A percentile compares a stretch with the other conserved stretches of the same genome.
Evolutionary conservation across 1,284 basidiomycete genomes (phyloP).

Genomic region (Ceratobasidium sp.): DNA sequence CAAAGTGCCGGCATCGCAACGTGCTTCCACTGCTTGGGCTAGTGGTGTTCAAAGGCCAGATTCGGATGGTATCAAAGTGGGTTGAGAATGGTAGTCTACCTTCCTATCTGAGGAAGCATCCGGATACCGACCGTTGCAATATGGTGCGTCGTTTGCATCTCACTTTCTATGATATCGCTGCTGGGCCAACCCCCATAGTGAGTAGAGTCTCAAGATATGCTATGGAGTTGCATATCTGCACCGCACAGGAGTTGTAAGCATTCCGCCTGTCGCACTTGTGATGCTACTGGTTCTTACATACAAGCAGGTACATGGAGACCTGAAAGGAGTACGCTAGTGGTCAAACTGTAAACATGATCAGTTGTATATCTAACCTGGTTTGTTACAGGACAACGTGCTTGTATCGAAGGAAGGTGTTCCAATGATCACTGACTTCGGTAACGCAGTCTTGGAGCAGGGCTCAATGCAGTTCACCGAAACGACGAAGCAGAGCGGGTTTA

Average conservation of each 20-base stretch:
- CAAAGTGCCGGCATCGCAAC: conserved; percentile 16
- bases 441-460: neutral
- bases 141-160: neutral
- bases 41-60: neutral
- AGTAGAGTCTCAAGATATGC: conserved; percentile 1
- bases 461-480: neutral
- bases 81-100: conserved; percentile 8
- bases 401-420: conserved; percentile 3
- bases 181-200: too few species aligned
- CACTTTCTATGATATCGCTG: neutral
- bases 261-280: neutral
- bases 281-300: neutral
- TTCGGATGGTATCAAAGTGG: conserved; percentile 28
- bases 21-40: conserved; percentile 17
- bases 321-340: neutral
- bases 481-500: neutral
- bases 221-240: conserved; percentile 8
- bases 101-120: neutral
- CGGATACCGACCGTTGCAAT: neutral
- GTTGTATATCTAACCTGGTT: neutral
- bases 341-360: neutral
- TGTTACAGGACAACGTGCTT: neutral
- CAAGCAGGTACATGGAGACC: conserved; percentile 1
- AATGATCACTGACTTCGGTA: conserved; percentile 5
- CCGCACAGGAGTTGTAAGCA: neutral